These are phyloP conservation scores for Phaeolepiota aurea DNA, from an alignment of 768 basidiomycete genomes.

Conservation along the genomic window DNA sequence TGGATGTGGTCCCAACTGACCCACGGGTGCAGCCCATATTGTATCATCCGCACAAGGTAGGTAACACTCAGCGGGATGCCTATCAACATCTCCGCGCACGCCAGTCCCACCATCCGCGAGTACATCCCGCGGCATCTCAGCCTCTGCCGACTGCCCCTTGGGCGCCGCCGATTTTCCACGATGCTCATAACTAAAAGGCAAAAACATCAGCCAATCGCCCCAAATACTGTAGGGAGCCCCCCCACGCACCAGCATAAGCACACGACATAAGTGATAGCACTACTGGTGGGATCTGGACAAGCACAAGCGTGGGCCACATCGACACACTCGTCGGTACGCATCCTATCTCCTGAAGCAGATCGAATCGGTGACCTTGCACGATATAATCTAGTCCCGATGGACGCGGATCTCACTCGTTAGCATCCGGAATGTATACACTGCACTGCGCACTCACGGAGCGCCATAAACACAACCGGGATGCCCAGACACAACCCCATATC, in stretches of 20 bases:
- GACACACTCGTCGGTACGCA: constrained; percentile 29
- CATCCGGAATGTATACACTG: too few relatives aligned
- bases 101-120: constrained; percentile 42
- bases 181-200: constrained; percentile 8
- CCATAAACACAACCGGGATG: too few relatives aligned
- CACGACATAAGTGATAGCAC: constrained; percentile 16
- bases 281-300: constrained; percentile 21
- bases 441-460: too few relatives aligned
- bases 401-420: too few relatives aligned
- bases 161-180: constrained; percentile 18
- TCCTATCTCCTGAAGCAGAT: constrained; percentile 34
- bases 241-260: constrained; percentile 14
- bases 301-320: constrained; percentile 19
- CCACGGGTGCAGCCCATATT: constrained; percentile 28
- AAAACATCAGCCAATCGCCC: background rate
- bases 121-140: constrained; percentile 28
- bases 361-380: constrained; percentile 40
- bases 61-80: constrained; percentile 29
- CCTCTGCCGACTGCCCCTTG: constrained; percentile 19
- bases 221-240: background rate
- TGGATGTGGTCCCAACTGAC: constrained; percentile 38
- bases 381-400: constrained; percentile 28
- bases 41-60: too few relatives aligned
- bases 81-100: constrained; percentile 29
- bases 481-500: too few relatives aligned